Evolutionary conservation across 202 grass and related monocot species (phyloP).

Genomic region (Carex arenaria): DNA sequence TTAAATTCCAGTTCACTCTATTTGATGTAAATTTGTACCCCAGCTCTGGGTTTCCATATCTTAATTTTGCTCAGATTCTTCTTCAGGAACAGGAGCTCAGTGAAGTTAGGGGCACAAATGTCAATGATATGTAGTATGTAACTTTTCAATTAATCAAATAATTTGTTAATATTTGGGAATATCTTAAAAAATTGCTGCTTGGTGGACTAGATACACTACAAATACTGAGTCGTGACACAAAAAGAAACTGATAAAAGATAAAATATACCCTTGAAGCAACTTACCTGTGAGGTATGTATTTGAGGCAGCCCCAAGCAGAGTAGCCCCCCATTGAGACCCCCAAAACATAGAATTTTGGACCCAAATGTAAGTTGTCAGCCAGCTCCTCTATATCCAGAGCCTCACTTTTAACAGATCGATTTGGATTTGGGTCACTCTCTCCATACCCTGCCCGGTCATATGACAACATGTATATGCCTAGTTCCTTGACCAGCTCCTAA

Average conservation of each 20-base stretch:
- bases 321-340: conserved; percentile 66
- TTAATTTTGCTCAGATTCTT: not conserved
- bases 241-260: not conserved
- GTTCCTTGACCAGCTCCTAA: conserved; percentile 49
- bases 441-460: conserved; percentile 63
- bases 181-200: not conserved
- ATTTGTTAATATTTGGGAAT: not conserved
- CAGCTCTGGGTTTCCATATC: not conserved
- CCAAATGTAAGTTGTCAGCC: conserved; percentile 46
- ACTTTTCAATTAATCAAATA: not conserved
- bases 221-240: not conserved
- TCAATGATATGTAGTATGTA: not conserved
- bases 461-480: conserved; percentile 55
- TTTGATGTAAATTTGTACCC: not conserved
- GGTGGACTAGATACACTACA: not conserved
- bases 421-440: conserved; percentile 52
- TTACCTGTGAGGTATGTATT: conserved; percentile 74
- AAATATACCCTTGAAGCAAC: not conserved
- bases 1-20: not conserved
- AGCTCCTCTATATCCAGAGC: conserved; percentile 55
- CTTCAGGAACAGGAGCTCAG: not conserved
- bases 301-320: conserved; percentile 57
- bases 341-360: conserved; percentile 53
- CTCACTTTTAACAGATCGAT: conserved; percentile 42
- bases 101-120: not conserved